Evolutionary conservation across 2,329 filamentous ascomycete genomes (phyloP), one percentile per base, ranked within the genome.

Genomic region (Aplosporella prunicola): DNA sequence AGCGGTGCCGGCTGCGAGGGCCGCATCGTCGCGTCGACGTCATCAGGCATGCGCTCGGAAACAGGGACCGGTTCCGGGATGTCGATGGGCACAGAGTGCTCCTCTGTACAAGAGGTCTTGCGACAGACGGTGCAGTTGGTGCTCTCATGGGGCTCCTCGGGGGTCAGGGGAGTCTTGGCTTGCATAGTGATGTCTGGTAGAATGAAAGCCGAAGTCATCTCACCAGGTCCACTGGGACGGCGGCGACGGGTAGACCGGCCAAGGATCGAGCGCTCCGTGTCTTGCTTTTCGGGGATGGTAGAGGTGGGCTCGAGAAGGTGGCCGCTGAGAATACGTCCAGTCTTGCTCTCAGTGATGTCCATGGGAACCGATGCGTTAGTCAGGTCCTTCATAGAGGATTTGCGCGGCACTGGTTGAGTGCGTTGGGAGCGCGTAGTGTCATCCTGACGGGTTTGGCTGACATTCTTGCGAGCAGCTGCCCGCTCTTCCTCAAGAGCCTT

Each of bases 171-270:
- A 31, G 52, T 52, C 17, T 45, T 43, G 10, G 46, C 50, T 50
- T 52, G 51, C 29, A 78, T 57, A 14, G 74, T 78, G 47, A 79
- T 75, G 46, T 80, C 75, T 9, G 74, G 74, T 5, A 79, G 57
- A 44, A 79, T 78, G 51, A 78, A 78, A 5, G 73, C 75, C 3
- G 74, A 79, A 5, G 75, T 79, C 69, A 76, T 70, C 40, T 76
- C 72, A 17, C 66, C 62, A 10, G 62, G 59, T 24, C 58, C 58
- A 25, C 62, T 65, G 18, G 64, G 67, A 30, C 67, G 69, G 33
- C 70, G 67, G 30, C 70, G 67, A 8, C 66, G 66, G 35, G 64
- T 64, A 20, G 66, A 63, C 31, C 65, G 65, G 49, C 69, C 67
- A 5, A 68, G 51, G 24, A 67, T 59, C 0, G 72, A 72, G 28